Conservation (phyloP, 78 protist genomes). For the Pigoraptor vietnamica region DNA sequence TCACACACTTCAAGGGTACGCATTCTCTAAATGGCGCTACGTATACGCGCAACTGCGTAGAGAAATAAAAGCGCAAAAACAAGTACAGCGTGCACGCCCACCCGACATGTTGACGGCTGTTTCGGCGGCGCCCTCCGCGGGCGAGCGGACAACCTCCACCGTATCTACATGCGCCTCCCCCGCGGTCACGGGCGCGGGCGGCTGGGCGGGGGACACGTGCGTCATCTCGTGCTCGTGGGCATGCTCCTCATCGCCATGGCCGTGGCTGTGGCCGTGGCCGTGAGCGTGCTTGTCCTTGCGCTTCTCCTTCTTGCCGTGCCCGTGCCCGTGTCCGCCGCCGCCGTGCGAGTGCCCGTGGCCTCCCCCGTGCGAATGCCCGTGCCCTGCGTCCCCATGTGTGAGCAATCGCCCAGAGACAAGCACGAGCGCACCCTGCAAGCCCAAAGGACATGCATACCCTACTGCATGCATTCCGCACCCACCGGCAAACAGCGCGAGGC, state of each 20-base stretch:
- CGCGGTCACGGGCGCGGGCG: not conserved
- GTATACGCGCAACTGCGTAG: no score
- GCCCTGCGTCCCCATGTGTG: not conserved
- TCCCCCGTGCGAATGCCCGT: not conserved
- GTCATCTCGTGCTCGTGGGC: constrained; percentile 1
- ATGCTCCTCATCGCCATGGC: constrained; percentile 22
- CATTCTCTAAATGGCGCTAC: no score
- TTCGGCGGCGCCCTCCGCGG: no score
- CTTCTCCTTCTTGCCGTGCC: not conserved
- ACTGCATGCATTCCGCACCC: not conserved
- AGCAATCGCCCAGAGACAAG: not conserved
- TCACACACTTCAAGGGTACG: not conserved
- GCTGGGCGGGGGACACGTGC: not conserved
- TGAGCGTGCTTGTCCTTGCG: not conserved
- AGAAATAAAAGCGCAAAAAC: no score
- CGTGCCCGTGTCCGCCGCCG: not conserved
- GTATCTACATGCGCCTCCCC: not conserved
- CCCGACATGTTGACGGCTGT: no score
- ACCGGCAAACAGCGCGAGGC: constrained; percentile 52
- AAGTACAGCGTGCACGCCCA: no score
- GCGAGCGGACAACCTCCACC: no score
- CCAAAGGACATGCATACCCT: not conserved
- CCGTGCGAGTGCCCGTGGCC: constrained; percentile 14
- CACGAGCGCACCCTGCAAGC: not conserved
- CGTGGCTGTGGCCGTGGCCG: constrained; percentile 57